Evolutionary conservation across 805 yeast genomes (phyloP), one percentile per base, ranked within the genome.

Genomic region (Zygosaccharomyces bailii): DNA sequence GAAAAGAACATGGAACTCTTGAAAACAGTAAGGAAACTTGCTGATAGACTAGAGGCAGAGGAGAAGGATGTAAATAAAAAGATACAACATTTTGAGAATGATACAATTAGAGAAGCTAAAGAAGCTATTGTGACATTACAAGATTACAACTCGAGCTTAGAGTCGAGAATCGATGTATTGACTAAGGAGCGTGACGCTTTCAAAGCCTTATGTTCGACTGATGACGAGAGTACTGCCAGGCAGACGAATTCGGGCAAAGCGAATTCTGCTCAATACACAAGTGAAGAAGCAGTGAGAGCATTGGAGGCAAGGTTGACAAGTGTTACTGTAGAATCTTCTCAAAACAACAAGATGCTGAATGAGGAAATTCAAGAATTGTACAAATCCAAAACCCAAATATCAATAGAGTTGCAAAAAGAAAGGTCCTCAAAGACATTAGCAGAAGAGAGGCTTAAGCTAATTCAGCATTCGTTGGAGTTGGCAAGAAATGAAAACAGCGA

Each of bases 1-100:
- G 68, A 74, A 41, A 85, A 81, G 62, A 91, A 91, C 58, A 79
- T 82, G 52, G 85, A 87, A 42, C 71, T 91, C 20, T 65, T 89
- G 27, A 68, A 72, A 29, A 78, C 85, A 2, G 79, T 86, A 1
- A 75, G 98, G 50, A 78, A 77, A 40, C 69, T 91, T 13, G 95
- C 91, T 8, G 71, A 74, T 31, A 79, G 80, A 55, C 68, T 90
- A 43, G 96, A 90, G 58, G 65, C 60, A 4, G 76, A 78, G 39
- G 95, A 86, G 53, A 69, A 21, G 60, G 68, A 48, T 19, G 27
- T 25, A n/a, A 47, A 47, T 25, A 23, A 39, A 9, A 37, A 43
- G 13, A 32, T 25, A n/a, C 42, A 45, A 10, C 19, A 33, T 5
- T 4, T 52, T 47, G 81, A 78, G 51, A 69, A 72, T 16, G 65